phyloP scores from a whole-genome alignment of 208 protist genomes.

The Acanthamoeba royreba region DNA sequence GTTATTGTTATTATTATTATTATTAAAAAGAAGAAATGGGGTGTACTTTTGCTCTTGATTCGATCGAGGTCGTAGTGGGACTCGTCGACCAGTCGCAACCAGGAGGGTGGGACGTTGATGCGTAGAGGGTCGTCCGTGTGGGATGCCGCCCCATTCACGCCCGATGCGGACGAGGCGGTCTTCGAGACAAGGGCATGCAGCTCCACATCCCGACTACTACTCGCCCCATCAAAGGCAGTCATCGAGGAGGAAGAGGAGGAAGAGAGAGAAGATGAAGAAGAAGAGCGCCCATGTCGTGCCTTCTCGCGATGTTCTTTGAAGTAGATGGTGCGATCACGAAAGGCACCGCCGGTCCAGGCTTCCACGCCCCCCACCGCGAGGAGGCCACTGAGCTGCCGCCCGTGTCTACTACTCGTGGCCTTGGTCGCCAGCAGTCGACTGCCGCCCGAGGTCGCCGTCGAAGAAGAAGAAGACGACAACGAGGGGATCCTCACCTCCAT shows the following conservation, averaged over 20 bases:
- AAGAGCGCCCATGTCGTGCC: too few relatives aligned
- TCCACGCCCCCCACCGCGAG: too few relatives aligned
- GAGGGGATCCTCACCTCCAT: too few relatives aligned
- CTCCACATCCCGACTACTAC: not conserved
- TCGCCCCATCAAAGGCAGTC: not conserved
- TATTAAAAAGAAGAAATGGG: not conserved
- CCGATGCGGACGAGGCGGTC: not conserved
- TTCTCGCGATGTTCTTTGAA: conserved; percentile 17
- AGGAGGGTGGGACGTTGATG: not conserved
- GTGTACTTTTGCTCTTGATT: not conserved
- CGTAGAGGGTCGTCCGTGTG: not conserved
- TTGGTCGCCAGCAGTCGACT: too few relatives aligned
- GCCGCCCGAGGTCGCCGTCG: too few relatives aligned
- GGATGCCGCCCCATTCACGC: too few relatives aligned
- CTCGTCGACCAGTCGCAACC: not conserved
- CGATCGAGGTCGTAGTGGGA: not conserved
- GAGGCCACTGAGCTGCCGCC: too few relatives aligned
- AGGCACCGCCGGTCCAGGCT: not conserved
- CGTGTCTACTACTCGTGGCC: too few relatives aligned
- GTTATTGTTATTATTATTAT: not conserved
- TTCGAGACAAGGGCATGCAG: not conserved
- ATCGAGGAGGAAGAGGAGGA: not conserved
- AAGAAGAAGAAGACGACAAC: too few relatives aligned
- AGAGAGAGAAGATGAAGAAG: too few relatives aligned
- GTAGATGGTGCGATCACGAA: not conserved